Percentiles rank a stretch among this genome's conserved stretches.
These are phyloP conservation scores for Phytomonas sp. DNA, from an alignment of 208 protist genomes.

Conservation along the genomic window DNA sequence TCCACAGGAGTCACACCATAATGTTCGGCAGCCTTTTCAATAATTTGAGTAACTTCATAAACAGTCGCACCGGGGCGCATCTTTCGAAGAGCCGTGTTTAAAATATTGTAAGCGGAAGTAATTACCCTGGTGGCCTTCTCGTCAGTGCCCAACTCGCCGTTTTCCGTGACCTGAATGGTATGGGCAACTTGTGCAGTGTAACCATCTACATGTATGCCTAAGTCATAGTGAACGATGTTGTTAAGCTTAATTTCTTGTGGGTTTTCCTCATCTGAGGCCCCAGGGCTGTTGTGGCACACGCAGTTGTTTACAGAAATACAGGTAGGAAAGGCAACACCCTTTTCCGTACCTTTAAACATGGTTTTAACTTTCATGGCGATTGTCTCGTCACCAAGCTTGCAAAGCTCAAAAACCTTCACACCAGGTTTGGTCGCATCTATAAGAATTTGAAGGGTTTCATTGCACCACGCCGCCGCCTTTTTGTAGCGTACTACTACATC, in stretches of 20 bases:
- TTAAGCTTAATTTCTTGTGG: constrained; percentile 78
- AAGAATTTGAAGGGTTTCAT: constrained; percentile 88
- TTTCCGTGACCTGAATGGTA: constrained; percentile 91
- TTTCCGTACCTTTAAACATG: constrained; percentile 93
- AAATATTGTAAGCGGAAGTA: constrained; percentile 90
- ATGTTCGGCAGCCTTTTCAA: constrained; percentile 92
- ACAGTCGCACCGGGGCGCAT: constrained; percentile 81
- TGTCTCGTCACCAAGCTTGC: constrained; percentile 81
- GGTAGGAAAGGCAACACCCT: constrained; percentile 98
- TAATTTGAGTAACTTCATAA: constrained; percentile 91
- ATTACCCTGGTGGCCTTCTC: constrained; percentile 92
- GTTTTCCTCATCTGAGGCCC: constrained; percentile 60
- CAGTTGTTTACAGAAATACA: constrained; percentile 98
- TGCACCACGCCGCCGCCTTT: constrained; percentile 92
- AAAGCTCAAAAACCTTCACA: constrained; percentile 78
- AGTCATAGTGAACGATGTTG: constrained; percentile 98
- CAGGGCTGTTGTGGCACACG: constrained; percentile 97
- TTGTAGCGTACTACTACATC: constrained; percentile 96
- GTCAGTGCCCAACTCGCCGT: constrained; percentile 64
- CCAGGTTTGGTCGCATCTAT: constrained; percentile 82
- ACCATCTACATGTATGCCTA: constrained; percentile 98
- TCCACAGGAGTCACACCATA: constrained; percentile 92
- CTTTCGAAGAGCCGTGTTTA: constrained; percentile 88
- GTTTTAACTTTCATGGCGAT: constrained; percentile 79
- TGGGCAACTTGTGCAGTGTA: constrained; percentile 95